phyloP scores from a whole-genome alignment of 495 filamentous ascomycete species.

The Terfezia boudieri region DNA sequence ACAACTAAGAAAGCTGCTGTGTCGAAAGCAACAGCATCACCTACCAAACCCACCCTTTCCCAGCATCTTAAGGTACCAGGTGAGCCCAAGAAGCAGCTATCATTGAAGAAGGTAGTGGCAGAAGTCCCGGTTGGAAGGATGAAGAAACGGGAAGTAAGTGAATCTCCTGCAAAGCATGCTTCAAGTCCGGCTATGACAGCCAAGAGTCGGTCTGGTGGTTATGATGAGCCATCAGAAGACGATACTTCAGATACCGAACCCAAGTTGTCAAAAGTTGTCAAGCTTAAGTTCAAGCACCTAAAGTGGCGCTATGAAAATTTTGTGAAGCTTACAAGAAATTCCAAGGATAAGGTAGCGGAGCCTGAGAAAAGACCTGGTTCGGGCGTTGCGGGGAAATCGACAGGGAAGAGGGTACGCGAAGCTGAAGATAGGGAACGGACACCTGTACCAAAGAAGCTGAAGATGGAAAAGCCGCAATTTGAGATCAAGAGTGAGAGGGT shows the following conservation, averaged over 20 bases:
- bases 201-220: conserved; percentile 3
- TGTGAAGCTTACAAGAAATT: conserved; percentile 4
- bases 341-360: background rate
- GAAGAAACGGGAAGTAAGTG: conserved; percentile 15
- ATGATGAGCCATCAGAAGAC: background rate
- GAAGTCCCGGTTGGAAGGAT: conserved; percentile 4
- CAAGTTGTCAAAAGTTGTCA: conserved; percentile 12
- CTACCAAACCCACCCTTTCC: conserved; percentile 5
- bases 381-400: background rate
- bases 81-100: conserved; percentile 11
- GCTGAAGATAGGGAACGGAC: background rate
- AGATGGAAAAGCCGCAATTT: no score
- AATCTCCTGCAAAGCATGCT: conserved; percentile 8
- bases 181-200: conserved; percentile 10
- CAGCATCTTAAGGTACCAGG: conserved; percentile 3
- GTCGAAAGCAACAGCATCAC: conserved; percentile 9
- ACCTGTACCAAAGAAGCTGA: background rate
- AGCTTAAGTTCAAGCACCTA: conserved; percentile 11
- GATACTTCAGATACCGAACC: background rate
- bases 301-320: conserved; percentile 9
- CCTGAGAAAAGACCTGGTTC: background rate
- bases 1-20: conserved; percentile 13
- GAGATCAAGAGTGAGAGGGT: background rate
- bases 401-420: background rate
- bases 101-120: conserved; percentile 10